Evolutionary conservation across 2,329 filamentous ascomycete species (phyloP), one percentile per base, ranked within the genome.

Genomic region (Penicillium rolfsii): DNA sequence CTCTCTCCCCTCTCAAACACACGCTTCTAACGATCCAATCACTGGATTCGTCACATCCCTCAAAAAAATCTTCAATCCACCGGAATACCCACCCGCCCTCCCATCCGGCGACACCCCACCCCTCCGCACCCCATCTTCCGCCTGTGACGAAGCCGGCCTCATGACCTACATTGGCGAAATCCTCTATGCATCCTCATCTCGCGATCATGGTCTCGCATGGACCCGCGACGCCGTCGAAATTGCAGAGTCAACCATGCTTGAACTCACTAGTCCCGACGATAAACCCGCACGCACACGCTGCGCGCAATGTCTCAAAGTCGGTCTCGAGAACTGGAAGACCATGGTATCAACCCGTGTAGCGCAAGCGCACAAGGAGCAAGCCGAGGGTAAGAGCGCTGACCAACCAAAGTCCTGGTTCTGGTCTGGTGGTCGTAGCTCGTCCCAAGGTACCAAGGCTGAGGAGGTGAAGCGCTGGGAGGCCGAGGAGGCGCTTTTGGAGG

Each of bases 81-180:
- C 82, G 1, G 74, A 79, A 43, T 96, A 93, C 72, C 93, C 94
- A 0, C 76, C 86, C 0, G 84, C 90, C 0, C 90, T 89, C 0
- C 81, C 85, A 0, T 88, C 91, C 52, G 93, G 93, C 57, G 85
- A 89, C 50, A 78, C 85, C 3, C 83, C 89, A 0, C 87, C 93
- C 0, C 77, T 83, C 59, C 89, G 91, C 50, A 85, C 85, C 58
- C 73, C 86, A 9, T 81, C 83, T 30, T 87, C 91, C 65, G 84
- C 85, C 40, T 97, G 93, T 76, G 89, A 95, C 66, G 93, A 97
- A 76, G 92, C 93, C 2, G 91, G 87, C 0, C 79, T 97, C 14
- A 93, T 92, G 82, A 84, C 93, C 26, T 95, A 97, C 76, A 94
- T 98, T 64, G 94, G 94, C 60, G 94, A 98, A 79, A 96, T 98